These are phyloP conservation scores for Ceratobasidium sp. DNA, from an alignment of 1,284 basidiomycete genomes.

Conservation along the genomic window DNA sequence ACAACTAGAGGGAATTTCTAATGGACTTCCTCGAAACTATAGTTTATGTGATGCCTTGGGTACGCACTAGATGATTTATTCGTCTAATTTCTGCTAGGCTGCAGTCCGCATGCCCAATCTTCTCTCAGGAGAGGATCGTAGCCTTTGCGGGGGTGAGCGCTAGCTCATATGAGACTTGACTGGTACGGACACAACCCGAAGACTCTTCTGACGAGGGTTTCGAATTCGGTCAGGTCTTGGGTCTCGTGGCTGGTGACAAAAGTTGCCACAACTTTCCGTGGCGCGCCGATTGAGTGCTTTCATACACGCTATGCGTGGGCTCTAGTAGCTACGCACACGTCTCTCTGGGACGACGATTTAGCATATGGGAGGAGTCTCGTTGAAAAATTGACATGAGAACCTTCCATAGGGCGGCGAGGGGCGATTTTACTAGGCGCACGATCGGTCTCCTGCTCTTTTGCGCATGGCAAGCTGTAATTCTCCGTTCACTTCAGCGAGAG, in stretches of 20 bases:
- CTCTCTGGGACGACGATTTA: not conserved
- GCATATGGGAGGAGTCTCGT: not conserved
- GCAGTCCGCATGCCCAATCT: constrained; percentile 6
- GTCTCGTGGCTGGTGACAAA: constrained; percentile 2
- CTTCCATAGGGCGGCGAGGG: not conserved
- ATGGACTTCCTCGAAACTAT: not conserved
- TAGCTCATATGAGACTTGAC: not conserved
- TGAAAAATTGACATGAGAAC: not conserved
- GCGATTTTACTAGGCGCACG: not conserved
- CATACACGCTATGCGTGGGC: constrained; percentile 11
- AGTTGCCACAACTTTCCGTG: not conserved
- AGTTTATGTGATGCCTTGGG: not conserved
- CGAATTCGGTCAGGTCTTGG: not conserved
- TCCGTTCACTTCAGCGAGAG: not conserved
- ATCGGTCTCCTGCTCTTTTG: not conserved
- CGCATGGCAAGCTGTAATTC: not conserved
- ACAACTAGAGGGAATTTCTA: not conserved
- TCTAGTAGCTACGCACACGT: constrained; percentile 4
- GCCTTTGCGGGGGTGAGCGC: constrained; percentile 7
- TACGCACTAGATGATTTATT: constrained; percentile 6
- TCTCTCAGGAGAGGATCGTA: constrained; percentile 20
- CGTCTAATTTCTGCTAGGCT: constrained; percentile 7
- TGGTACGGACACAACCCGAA: not conserved
- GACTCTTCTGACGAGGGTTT: constrained; percentile 25
- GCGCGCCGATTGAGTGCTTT: constrained; percentile 12